Conservation (phyloP, 1,284 basidiomycete genomes). For the Inonotus hispidus region DNA sequence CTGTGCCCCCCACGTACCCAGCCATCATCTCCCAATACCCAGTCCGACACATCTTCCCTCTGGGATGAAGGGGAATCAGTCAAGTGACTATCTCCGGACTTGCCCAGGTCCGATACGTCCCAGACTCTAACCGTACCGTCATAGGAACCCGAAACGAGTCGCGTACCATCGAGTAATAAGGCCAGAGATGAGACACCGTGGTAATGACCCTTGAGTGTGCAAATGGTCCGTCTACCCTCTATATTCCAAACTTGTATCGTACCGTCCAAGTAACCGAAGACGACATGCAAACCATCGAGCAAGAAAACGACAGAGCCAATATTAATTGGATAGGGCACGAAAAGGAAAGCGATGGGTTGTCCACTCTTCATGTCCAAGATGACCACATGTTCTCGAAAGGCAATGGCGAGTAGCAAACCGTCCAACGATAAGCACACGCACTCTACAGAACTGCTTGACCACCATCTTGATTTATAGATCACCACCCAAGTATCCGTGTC, state of each 20-base stretch:
- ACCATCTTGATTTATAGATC: neutral
- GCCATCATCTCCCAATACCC: neutral
- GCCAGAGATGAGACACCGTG: neutral
- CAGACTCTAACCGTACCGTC: conserved; percentile 1
- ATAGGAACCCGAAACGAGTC: conserved; percentile 1
- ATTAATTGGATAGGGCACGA: neutral
- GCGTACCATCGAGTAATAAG: conserved; percentile 1
- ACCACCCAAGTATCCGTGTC: neutral
- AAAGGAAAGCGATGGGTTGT: neutral
- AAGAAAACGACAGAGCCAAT: conserved; percentile 1
- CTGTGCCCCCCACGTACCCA: too few relatives aligned
- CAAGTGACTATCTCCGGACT: neutral
- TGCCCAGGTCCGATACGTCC: neutral
- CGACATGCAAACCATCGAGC: conserved; percentile 13
- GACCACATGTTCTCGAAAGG: too few relatives aligned
- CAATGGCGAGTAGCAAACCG: too few relatives aligned
- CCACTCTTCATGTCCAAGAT: neutral
- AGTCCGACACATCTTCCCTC: neutral
- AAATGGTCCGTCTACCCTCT: neutral
- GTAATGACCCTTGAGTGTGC: neutral
- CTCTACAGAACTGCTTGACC: too few relatives aligned
- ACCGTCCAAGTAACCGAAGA: conserved; percentile 97
- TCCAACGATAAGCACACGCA: too few relatives aligned
- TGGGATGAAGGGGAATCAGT: neutral
- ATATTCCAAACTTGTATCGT: conserved; percentile 95